Conservation (phyloP, 2,329 filamentous ascomycete species). For the Hymenoscyphus linearis region DNA sequence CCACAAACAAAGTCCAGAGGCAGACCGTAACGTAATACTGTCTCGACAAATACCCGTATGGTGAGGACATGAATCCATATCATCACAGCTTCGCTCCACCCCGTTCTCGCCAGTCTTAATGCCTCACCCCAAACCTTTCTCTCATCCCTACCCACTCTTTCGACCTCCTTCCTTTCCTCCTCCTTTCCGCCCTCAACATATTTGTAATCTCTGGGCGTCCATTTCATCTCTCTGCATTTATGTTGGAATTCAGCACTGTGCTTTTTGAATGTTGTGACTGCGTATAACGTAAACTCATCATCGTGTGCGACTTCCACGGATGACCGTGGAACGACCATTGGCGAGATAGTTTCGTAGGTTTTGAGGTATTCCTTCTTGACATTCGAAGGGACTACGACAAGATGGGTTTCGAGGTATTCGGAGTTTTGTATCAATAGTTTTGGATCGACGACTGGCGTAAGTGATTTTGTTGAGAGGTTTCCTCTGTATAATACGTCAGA, state of each 20-base stretch:
- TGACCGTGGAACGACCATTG: conserved; percentile 92
- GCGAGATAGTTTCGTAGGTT: conserved; percentile 79
- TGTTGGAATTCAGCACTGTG: conserved; percentile 79
- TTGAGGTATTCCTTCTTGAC: conserved; percentile 83
- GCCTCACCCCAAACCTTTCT: conserved; percentile 91
- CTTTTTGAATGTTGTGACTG: conserved; percentile 93
- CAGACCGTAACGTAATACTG: conserved; percentile 90
- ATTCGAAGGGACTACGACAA: conserved; percentile 79
- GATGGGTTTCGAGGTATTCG: conserved; percentile 93
- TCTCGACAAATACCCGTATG: conserved; percentile 92
- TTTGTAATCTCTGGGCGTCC: conserved; percentile 92
- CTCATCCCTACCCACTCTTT: conserved; percentile 77
- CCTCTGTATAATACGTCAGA: conserved; percentile 49
- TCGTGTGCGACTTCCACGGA: conserved; percentile 75
- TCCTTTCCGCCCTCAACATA: conserved; percentile 86
- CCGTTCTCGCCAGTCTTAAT: conserved; percentile 78
- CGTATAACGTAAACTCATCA: conserved; percentile 83
- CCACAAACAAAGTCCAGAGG: conserved; percentile 85
- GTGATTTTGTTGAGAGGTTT: conserved; percentile 89
- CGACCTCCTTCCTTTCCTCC: conserved; percentile 81
- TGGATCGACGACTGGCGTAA: conserved; percentile 83
- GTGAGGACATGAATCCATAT: conserved; percentile 91
- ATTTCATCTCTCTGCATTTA: conserved; percentile 88
- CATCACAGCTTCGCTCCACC: conserved; percentile 94
- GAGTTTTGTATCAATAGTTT: conserved; percentile 77